phyloP scores from a whole-genome alignment of 2,329 filamentous ascomycete genomes.

The Ilyonectria mors-panacis region DNA sequence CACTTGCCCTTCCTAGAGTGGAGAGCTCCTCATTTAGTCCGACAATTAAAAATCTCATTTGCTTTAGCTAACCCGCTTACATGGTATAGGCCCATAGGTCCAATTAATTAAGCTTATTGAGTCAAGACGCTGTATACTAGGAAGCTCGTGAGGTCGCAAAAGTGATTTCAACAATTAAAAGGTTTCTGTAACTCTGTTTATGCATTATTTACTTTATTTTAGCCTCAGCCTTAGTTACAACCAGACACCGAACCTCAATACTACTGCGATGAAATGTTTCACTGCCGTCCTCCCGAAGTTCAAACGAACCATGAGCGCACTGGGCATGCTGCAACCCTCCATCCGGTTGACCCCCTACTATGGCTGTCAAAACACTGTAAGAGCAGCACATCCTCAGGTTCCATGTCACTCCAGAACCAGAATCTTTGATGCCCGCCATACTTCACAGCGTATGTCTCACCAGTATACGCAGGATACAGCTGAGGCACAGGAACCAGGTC shows the following conservation, averaged over 20 bases:
- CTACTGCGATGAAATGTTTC: neutral
- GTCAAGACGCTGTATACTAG: no score
- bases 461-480: neutral
- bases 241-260: neutral
- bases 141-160: no score
- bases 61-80: no score
- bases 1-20: no score
- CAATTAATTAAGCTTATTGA: no score
- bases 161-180: no score
- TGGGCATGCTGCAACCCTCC: neutral
- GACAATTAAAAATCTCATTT: no score
- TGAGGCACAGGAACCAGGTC: neutral
- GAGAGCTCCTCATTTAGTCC: no score
- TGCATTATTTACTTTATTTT: no score
- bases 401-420: neutral
- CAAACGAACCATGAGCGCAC: conserved; percentile 2
- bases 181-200: no score
- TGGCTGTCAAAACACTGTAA: neutral
- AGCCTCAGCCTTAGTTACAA: neutral
- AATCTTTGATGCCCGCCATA: neutral
- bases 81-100: no score
- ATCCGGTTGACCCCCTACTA: neutral
- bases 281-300: neutral
- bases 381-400: neutral
- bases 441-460: neutral